Percentiles rank a stretch among this genome's conserved stretches.
These are phyloP conservation scores for Amphicarpaea edgeworthii DNA, from an alignment of 306 rosid genomes.

Conservation along the genomic window DNA sequence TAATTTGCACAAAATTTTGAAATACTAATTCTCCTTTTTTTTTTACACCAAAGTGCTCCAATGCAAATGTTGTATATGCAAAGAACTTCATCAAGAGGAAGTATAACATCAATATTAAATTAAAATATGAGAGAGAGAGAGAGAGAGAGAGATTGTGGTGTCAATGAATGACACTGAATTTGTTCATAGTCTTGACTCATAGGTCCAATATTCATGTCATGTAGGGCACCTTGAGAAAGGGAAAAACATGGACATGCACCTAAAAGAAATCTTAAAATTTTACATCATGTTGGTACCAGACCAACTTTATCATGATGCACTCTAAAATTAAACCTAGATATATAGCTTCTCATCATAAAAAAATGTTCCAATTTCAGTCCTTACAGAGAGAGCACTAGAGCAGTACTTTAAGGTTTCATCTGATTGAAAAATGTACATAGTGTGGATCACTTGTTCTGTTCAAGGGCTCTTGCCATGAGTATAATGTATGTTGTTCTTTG, in stretches of 20 bases:
- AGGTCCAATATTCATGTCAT: neutral
- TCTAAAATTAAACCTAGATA: neutral
- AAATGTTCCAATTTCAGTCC: neutral
- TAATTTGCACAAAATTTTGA: neutral
- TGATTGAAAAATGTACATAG: neutral
- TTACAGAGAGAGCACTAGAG: neutral
- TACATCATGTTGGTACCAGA: neutral
- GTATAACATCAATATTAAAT: neutral
- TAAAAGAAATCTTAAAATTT: constrained; percentile 6
- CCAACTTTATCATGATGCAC: neutral
- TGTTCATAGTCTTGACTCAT: neutral
- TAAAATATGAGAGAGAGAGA: no score
- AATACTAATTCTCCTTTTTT: neutral
- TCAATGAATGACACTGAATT: neutral
- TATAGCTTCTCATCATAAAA: neutral
- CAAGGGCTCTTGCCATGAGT: neutral
- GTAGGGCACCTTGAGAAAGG: neutral
- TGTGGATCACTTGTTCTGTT: neutral
- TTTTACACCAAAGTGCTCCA: no score
- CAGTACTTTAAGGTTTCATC: constrained; percentile 9
- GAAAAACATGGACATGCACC: constrained; percentile 8
- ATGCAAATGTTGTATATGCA: no score
- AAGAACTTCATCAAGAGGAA: neutral
- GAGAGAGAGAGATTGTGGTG: no score
- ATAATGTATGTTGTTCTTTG: neutral